A percentile compares a stretch with the other conserved stretches of the same genome.
phyloP scores from a whole-genome alignment of 2,329 filamentous ascomycete species.

The Cryphonectria nitschkei region DNA sequence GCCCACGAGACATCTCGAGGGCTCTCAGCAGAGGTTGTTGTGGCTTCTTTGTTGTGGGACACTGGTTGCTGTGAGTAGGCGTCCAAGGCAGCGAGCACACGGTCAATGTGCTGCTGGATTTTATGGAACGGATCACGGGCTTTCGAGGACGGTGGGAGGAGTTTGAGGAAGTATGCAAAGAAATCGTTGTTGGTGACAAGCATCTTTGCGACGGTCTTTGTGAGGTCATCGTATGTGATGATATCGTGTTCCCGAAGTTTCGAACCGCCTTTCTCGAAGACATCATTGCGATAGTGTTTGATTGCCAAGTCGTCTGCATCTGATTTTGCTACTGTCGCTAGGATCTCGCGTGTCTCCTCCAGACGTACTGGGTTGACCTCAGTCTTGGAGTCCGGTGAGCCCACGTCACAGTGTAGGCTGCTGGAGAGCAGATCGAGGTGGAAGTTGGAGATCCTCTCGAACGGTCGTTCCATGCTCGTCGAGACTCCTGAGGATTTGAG shows the following conservation, averaged over 20 bases:
- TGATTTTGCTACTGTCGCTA: conserved; percentile 47
- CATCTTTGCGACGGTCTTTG: conserved; percentile 56
- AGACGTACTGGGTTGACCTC: conserved; percentile 43
- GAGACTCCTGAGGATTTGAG: conserved; percentile 50
- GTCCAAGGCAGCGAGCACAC: conserved; percentile 51
- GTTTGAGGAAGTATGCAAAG: conserved; percentile 55
- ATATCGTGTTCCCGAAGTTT: conserved; percentile 38
- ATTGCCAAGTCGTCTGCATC: conserved; percentile 44
- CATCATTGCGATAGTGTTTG: conserved; percentile 49
- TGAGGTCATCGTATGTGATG: conserved; percentile 50
- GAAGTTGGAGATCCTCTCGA: conserved; percentile 52
- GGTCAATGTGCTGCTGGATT: conserved; percentile 51
- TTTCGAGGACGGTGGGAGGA: conserved; percentile 48
- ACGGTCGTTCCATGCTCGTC: conserved; percentile 52
- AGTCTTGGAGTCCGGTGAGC: conserved; percentile 37
- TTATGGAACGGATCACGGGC: conserved; percentile 52
- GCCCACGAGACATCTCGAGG: conserved; percentile 53
- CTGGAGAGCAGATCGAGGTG: conserved; percentile 57
- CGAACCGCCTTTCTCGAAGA: conserved; percentile 41
- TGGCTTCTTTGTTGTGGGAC: neutral
- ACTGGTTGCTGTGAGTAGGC: conserved; percentile 33
- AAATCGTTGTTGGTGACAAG: conserved; percentile 58
- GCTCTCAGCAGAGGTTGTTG: conserved; percentile 35
- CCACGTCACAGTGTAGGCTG: conserved; percentile 53
- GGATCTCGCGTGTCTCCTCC: conserved; percentile 55